A percentile compares a stretch with the other conserved stretches of the same genome.
phyloP scores from a whole-genome alignment of 768 basidiomycete species.

The Cyathus striatus region DNA sequence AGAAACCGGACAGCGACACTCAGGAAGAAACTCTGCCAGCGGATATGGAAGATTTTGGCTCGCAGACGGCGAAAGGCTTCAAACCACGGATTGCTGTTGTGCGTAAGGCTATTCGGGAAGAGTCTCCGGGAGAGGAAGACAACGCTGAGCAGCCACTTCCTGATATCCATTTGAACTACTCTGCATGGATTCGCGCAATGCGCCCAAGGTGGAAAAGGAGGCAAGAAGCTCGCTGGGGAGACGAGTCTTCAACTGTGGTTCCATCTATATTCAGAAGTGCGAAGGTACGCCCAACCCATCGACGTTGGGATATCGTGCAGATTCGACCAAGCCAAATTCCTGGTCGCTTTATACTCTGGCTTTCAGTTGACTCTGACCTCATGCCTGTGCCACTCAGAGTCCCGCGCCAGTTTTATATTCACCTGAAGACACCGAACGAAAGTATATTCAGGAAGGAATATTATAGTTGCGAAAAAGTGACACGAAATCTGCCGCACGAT shows the following conservation, averaged over 20 bases:
- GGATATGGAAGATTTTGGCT: slow-evolving; percentile 64
- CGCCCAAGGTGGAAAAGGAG: slow-evolving; percentile 71
- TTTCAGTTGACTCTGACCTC: slow-evolving; percentile 75
- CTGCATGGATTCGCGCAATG: slow-evolving; percentile 74
- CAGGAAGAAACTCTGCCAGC: slow-evolving; percentile 23
- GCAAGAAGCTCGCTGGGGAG: slow-evolving; percentile 41
- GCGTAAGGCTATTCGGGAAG: slow-evolving; percentile 37
- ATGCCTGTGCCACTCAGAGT: slow-evolving; percentile 80
- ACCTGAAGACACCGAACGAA: slow-evolving; percentile 69
- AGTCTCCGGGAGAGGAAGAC: slow-evolving; percentile 36
- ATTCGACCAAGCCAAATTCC: slow-evolving; percentile 71
- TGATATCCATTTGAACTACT: slow-evolving; percentile 60
- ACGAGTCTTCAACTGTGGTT: slow-evolving; percentile 33
- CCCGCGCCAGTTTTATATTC: slow-evolving; percentile 90
- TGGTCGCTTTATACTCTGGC: slow-evolving; percentile 87
- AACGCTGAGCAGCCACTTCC: slow-evolving; percentile 46
- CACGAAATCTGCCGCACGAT: slow-evolving; percentile 74
- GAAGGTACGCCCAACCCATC: slow-evolving; percentile 52
- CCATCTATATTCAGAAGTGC: slow-evolving; percentile 74
- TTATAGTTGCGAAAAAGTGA: slow-evolving; percentile 71
- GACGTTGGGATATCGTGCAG: slow-evolving; percentile 88
- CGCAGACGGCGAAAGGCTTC: slow-evolving; percentile 6
- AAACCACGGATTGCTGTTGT: slow-evolving; percentile 49
- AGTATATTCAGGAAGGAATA: slow-evolving; percentile 62
- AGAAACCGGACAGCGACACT: slow-evolving; percentile 24